phyloP scores from a whole-genome alignment of 2,329 filamentous ascomycete species.

The Pestalotiopsis sp. region DNA sequence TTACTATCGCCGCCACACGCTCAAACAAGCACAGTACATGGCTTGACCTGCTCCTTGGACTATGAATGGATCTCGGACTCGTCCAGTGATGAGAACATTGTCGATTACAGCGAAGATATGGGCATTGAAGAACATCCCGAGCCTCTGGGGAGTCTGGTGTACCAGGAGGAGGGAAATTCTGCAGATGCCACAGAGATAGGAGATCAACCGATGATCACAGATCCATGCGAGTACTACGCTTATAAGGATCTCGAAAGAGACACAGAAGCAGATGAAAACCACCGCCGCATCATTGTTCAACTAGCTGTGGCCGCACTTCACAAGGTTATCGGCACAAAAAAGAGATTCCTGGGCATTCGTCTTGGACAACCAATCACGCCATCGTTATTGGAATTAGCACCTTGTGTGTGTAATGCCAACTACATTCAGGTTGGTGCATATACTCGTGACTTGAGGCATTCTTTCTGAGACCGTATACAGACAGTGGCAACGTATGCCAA shows the following conservation, averaged over 20 bases:
- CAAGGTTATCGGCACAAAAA: slow-evolving; percentile 30
- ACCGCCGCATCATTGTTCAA: slow-evolving; percentile 13
- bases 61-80: neutral
- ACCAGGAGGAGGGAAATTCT: neutral
- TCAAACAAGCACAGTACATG: slow-evolving; percentile 28
- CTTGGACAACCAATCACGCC: slow-evolving; percentile 13
- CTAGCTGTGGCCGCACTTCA: slow-evolving; percentile 29
- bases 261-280: neutral
- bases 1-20: slow-evolving; percentile 30
- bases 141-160: neutral
- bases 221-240: neutral
- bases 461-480: neutral
- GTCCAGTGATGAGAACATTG: neutral
- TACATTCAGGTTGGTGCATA: slow-evolving; percentile 30
- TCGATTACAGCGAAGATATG: neutral
- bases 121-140: neutral
- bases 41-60: slow-evolving; percentile 19
- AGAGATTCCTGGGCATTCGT: slow-evolving; percentile 18
- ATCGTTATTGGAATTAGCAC: slow-evolving; percentile 30
- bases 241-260: neutral
- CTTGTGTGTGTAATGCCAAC: slow-evolving; percentile 34
- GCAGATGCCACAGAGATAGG: neutral
- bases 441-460: neutral
- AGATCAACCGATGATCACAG: neutral
- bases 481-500: neutral